These are phyloP conservation scores for Mrakia blollopis DNA, from an alignment of 768 basidiomycete species.

Conservation along the genomic window DNA sequence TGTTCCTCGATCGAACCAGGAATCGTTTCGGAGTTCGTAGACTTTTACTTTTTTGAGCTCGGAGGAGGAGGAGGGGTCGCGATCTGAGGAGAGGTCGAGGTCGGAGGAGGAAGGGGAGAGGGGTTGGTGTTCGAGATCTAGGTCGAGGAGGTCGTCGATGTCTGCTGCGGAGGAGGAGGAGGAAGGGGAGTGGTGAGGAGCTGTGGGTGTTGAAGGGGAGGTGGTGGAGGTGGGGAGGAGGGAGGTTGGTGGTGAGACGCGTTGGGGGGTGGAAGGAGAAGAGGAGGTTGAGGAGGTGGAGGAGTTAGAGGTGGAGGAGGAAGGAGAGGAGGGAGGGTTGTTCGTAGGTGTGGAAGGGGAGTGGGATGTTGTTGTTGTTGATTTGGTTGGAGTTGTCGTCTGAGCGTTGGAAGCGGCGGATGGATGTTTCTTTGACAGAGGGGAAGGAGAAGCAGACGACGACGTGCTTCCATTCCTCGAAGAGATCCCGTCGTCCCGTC, in stretches of 20 bases:
- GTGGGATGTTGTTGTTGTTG: background rate
- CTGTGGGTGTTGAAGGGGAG: background rate
- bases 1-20: constrained; percentile 95
- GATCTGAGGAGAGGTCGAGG: background rate
- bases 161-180: constrained; percentile 1
- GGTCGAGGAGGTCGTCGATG: constrained; percentile 10
- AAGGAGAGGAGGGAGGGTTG: background rate
- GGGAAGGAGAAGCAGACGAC: background rate
- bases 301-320: background rate
- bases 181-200: background rate
- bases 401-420: too few relatives aligned
- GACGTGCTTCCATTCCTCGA: background rate
- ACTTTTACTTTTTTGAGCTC: constrained; percentile 54
- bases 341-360: background rate
- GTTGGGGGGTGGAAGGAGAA: background rate
- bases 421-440: background rate
- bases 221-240: background rate
- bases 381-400: background rate
- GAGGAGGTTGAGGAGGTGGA: background rate
- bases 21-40: constrained; percentile 83
- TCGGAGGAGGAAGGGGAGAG: background rate
- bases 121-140: background rate
- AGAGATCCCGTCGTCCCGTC: background rate
- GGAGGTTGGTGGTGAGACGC: background rate
- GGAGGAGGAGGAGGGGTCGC: background rate